Evolutionary conservation across 1,284 basidiomycete species (phyloP).

Genomic region (Tilletia indica): DNA sequence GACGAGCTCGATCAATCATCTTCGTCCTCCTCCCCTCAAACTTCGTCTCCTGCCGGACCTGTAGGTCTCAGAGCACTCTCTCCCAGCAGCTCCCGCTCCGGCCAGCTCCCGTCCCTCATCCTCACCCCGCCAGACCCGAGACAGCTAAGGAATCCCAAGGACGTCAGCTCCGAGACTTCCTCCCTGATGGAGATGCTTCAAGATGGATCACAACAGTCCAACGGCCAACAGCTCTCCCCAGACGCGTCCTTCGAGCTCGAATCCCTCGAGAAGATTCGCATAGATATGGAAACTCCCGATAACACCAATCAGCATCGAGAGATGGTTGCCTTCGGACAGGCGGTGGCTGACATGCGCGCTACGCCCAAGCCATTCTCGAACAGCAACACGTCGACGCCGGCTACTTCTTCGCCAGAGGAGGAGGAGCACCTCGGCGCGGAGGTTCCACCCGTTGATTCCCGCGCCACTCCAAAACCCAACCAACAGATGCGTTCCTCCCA

Average conservation of each 20-base stretch:
- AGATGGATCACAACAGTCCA: too few species aligned
- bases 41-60: background rate
- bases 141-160: too few species aligned
- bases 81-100: background rate
- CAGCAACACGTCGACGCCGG: background rate
- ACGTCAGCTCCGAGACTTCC: background rate
- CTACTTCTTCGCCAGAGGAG: background rate
- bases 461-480: constrained; percentile 4
- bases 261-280: constrained; percentile 15
- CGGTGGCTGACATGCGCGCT: constrained; percentile 8
- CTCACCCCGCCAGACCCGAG: background rate
- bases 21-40: background rate
- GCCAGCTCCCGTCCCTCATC: background rate
- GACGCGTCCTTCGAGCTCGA: constrained; percentile 15
- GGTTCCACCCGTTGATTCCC: background rate
- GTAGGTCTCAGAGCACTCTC: background rate
- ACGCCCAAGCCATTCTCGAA: constrained; percentile 1
- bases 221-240: constrained; percentile 5
- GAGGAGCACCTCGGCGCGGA: background rate
- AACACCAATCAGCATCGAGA: constrained; percentile 11
- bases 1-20: constrained; percentile 2
- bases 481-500: constrained; percentile 1
- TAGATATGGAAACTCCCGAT: constrained; percentile 14
- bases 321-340: constrained; percentile 14
- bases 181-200: background rate